Conservation (phyloP, 192 early-diverging fungal species). For the Coemansia sp. region DNA sequence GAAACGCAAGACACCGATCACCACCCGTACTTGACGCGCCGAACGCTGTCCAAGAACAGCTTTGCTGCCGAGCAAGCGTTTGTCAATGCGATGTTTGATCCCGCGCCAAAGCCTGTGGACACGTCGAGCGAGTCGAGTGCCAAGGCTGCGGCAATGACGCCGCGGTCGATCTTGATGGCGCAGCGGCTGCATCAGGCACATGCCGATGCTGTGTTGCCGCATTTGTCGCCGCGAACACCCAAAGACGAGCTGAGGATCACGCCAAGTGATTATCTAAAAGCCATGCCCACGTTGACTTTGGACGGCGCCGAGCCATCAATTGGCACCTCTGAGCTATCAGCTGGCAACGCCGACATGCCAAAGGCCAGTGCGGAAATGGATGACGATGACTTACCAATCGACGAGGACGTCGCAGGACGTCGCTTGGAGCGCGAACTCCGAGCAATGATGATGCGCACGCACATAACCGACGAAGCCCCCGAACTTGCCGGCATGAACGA, state of each 20-base stretch:
- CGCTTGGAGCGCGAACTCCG: slow-evolving; percentile 45
- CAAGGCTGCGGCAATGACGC: background rate
- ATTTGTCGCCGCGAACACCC: slow-evolving; percentile 32
- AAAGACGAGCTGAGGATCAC: too few relatives aligned
- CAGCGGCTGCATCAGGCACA: slow-evolving; percentile 45
- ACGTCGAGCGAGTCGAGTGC: too few relatives aligned
- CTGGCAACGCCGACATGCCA: too few relatives aligned
- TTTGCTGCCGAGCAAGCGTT: slow-evolving; percentile 39
- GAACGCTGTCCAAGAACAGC: slow-evolving; percentile 34
- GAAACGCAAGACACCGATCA: background rate
- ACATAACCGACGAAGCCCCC: slow-evolving; percentile 9
- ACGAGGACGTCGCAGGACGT: slow-evolving; percentile 25
- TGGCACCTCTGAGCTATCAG: too few relatives aligned
- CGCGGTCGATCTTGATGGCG: slow-evolving; percentile 50
- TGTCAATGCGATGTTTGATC: slow-evolving; percentile 41
- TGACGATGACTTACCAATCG: background rate
- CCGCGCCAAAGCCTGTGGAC: background rate
- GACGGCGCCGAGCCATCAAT: background rate
- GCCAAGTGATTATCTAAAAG: too few relatives aligned
- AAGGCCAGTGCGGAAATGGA: background rate
- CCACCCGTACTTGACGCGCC: slow-evolving; percentile 28
- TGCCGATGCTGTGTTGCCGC: slow-evolving; percentile 40
- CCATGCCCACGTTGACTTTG: background rate
- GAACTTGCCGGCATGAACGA: slow-evolving; percentile 39
- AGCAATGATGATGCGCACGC: slow-evolving; percentile 35